These are phyloP conservation scores for Chaetomiaceae sp. DNA, from an alignment of 2,329 filamentous ascomycete species.

Conservation along the genomic window DNA sequence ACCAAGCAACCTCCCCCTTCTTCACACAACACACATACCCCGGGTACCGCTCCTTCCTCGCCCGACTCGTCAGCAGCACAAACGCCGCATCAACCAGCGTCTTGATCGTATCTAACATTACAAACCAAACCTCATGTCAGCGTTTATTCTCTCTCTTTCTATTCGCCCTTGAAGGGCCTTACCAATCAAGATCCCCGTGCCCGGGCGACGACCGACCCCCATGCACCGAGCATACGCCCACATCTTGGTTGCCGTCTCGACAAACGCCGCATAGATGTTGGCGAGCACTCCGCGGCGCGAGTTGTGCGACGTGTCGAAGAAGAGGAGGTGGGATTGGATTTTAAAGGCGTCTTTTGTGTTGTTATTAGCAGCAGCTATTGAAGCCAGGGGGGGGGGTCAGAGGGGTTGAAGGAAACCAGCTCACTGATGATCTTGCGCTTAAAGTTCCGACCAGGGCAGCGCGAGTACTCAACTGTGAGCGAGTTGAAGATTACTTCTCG, in stretches of 20 bases:
- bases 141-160: too few species aligned
- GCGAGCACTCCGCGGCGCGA: slow-evolving; percentile 59
- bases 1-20: slow-evolving; percentile 59
- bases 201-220: slow-evolving; percentile 58
- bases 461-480: slow-evolving; percentile 73
- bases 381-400: too few species aligned
- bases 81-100: slow-evolving; percentile 63
- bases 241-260: slow-evolving; percentile 73
- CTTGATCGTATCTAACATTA: slow-evolving; percentile 54
- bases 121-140: neutral
- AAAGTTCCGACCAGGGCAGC: slow-evolving; percentile 70
- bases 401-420: too few species aligned
- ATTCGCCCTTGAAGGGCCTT: too few species aligned
- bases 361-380: neutral
- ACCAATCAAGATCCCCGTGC: slow-evolving; percentile 59
- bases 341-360: slow-evolving; percentile 60
- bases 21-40: slow-evolving; percentile 57
- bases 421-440: slow-evolving; percentile 71
- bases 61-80: slow-evolving; percentile 56
- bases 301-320: slow-evolving; percentile 78
- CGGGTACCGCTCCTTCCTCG: slow-evolving; percentile 41
- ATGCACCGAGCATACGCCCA: slow-evolving; percentile 60
- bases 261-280: slow-evolving; percentile 73
- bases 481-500: slow-evolving; percentile 58
- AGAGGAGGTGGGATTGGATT: slow-evolving; percentile 79